Evolutionary conservation across 352 stramenopile species (phyloP), one percentile per base, ranked within the genome.

Genomic region (Aphanomyces astaci): DNA sequence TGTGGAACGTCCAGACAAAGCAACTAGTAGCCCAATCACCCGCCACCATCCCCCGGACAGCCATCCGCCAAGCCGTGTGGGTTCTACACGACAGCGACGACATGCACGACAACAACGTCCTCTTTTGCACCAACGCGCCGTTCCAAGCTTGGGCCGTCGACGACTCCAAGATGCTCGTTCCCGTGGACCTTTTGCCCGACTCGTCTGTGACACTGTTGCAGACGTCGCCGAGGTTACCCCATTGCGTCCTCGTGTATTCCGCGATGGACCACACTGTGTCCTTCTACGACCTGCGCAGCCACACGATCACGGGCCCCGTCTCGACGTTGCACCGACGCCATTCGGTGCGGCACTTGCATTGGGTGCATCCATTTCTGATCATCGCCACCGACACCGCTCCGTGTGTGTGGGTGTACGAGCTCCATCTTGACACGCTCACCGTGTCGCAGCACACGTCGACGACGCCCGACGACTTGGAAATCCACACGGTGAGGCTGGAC

Each of bases 371-470:
- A 15, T 49, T 32, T 24, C 7, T 63, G 28, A 32, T 48, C 24
- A 32, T 63, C 24, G 54, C 54, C 10, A 63, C 54, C 25, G 31
- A 45, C 31, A 30, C 17, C 9, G 54, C 54, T 13, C 36, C 54
- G 9, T 63, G 33, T n/a, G 5, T 63, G 4, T 63, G 54, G 54
- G n/a, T 63, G 17, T 63, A 63, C 54, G 11, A 17, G 4, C 7
- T 63, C 30, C 9, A 13, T 17, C 17, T 48, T 10, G 28, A 45
- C 1, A 27, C 54, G 3, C 22, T 28, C 54, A 45, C 28, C 1
- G 30, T 63, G 28, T 15, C 31, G n/a, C 31, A 49, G 54, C 30
- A 63, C 54, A 48, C 54, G 54, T 59, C 51, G 5, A 63, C 19
- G 36, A 48, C 30, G 28, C 31, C 30, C 30, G 30, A 63, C 54